These are phyloP conservation scores for Inosperma sp. DNA, from an alignment of 768 basidiomycete genomes.

Conservation along the genomic window DNA sequence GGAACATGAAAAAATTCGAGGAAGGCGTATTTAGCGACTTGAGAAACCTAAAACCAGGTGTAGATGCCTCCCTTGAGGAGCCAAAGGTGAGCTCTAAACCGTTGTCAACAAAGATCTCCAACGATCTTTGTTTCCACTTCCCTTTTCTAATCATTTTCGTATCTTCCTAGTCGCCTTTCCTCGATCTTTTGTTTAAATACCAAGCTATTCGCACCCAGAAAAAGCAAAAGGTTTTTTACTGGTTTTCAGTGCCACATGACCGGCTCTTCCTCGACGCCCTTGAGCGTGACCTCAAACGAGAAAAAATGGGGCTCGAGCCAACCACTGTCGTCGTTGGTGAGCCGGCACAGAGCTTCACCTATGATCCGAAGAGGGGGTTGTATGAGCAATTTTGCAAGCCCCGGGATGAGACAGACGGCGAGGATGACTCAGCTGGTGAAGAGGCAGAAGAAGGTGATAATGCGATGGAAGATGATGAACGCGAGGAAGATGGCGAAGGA, in stretches of 20 bases:
- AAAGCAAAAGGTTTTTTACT: slow-evolving; percentile 99
- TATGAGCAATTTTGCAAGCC: slow-evolving; percentile 80
- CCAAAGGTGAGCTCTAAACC: slow-evolving; percentile 81
- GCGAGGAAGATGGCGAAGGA: slow-evolving; percentile 20
- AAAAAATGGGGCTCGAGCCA: slow-evolving; percentile 84
- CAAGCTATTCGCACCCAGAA: slow-evolving; percentile 97
- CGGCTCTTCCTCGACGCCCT: slow-evolving; percentile 95
- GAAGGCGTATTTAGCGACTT: slow-evolving; percentile 95
- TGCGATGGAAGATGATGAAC: slow-evolving; percentile 18
- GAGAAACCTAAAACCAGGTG: slow-evolving; percentile 88
- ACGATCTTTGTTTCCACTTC: slow-evolving; percentile 14
- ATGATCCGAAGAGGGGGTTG: slow-evolving; percentile 78
- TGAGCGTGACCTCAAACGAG: slow-evolving; percentile 92
- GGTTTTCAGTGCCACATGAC: slow-evolving; percentile 97
- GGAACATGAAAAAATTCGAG: slow-evolving; percentile 95
- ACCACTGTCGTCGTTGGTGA: slow-evolving; percentile 72
- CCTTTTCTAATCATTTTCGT: neutral
- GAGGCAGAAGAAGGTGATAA: slow-evolving; percentile 31
- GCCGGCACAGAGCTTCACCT: slow-evolving; percentile 84
- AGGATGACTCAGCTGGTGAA: slow-evolving; percentile 26
- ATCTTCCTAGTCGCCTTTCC: slow-evolving; percentile 71
- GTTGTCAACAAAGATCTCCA: slow-evolving; percentile 7
- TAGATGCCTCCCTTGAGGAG: slow-evolving; percentile 89
- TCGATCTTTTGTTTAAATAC: slow-evolving; percentile 92
- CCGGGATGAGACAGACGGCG: slow-evolving; percentile 37